Percentiles rank a stretch among this genome's conserved stretches.
phyloP scores from a whole-genome alignment of 306 rosid genomes.

The Cicer arietinum region DNA sequence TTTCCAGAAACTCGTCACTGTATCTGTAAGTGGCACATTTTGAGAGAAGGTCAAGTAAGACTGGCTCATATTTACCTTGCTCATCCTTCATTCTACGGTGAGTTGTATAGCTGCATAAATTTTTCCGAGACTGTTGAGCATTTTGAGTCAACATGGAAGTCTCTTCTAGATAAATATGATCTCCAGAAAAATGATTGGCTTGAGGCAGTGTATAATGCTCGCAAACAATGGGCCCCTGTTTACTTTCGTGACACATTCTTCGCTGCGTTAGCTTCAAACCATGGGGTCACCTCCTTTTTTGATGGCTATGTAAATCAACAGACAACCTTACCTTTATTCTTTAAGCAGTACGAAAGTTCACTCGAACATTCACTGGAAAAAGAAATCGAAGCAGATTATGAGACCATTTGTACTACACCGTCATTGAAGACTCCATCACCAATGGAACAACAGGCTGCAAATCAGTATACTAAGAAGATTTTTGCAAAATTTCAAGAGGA shows the following conservation, averaged over 20 bases:
- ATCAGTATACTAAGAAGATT: constrained; percentile 66
- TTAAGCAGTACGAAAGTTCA: constrained; percentile 76
- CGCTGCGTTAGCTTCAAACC: constrained; percentile 65
- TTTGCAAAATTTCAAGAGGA: constrained; percentile 81
- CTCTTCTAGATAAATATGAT: constrained; percentile 63
- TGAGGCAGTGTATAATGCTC: constrained; percentile 79
- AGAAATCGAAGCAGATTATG: constrained; percentile 76
- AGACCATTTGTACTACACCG: constrained; percentile 68
- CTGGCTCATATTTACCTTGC: constrained; percentile 76
- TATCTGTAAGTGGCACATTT: constrained; percentile 88
- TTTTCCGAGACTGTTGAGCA: constrained; percentile 68
- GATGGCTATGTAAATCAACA: constrained; percentile 82
- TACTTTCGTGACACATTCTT: constrained; percentile 77
- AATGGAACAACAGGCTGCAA: constrained; percentile 86
- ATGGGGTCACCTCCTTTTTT: constrained; percentile 65
- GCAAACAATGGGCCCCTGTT: constrained; percentile 87
- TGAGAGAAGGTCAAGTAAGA: constrained; percentile 88
- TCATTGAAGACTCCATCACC: constrained; percentile 80
- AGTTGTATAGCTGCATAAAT: constrained; percentile 75
- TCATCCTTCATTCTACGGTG: constrained; percentile 72
- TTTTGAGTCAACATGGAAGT: constrained; percentile 68
- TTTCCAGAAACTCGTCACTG: constrained; percentile 72
- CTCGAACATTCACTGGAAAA: constrained; percentile 69
- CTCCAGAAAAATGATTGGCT: constrained; percentile 78
- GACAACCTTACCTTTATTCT: constrained; percentile 68